Conservation (phyloP, 2,329 filamentous ascomycete genomes). For the Fusarium nelsonii region DNA sequence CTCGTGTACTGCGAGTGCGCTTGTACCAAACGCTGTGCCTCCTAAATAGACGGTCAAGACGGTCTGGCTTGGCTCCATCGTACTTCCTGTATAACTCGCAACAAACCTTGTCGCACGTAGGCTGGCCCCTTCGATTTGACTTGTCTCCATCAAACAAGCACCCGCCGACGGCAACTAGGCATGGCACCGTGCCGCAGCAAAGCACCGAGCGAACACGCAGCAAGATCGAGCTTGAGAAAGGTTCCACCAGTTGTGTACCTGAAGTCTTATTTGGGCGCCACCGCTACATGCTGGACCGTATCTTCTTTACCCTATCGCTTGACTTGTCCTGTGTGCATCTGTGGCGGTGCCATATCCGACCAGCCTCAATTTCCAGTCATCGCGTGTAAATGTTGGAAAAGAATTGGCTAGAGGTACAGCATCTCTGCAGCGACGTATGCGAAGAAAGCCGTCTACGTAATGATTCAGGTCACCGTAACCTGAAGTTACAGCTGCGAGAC, state of each 20-base stretch:
- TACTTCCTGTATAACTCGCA: not conserved
- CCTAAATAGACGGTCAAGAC: slow-evolving; percentile 5
- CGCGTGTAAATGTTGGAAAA: not conserved
- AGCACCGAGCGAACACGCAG: slow-evolving; percentile 23
- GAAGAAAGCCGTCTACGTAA: not conserved
- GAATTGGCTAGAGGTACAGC: slow-evolving; percentile 9
- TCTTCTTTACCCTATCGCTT: not conserved
- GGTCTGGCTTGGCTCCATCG: slow-evolving; percentile 4
- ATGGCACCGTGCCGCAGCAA: slow-evolving; percentile 18
- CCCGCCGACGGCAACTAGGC: slow-evolving; percentile 15
- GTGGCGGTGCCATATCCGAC: slow-evolving; percentile 7
- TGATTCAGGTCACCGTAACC: not conserved
- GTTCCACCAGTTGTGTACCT: slow-evolving; percentile 3
- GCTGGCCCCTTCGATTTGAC: slow-evolving; percentile 13
- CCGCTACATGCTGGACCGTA: not conserved
- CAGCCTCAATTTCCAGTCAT: slow-evolving; percentile 30
- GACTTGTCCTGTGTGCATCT: not conserved
- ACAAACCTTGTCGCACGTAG: not conserved
- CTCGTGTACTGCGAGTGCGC: slow-evolving; percentile 3
- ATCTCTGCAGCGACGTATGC: slow-evolving; percentile 22
- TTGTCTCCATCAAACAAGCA: slow-evolving; percentile 37
- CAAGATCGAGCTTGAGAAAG: slow-evolving; percentile 21
- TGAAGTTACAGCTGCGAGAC: slow-evolving; percentile 8
- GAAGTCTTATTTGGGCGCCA: not conserved
- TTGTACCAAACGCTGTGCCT: slow-evolving; percentile 12